A percentile compares a stretch with the other conserved stretches of the same genome.
phyloP scores from a whole-genome alignment of 441 rosid species.

The Syzygium malaccense region DNA sequence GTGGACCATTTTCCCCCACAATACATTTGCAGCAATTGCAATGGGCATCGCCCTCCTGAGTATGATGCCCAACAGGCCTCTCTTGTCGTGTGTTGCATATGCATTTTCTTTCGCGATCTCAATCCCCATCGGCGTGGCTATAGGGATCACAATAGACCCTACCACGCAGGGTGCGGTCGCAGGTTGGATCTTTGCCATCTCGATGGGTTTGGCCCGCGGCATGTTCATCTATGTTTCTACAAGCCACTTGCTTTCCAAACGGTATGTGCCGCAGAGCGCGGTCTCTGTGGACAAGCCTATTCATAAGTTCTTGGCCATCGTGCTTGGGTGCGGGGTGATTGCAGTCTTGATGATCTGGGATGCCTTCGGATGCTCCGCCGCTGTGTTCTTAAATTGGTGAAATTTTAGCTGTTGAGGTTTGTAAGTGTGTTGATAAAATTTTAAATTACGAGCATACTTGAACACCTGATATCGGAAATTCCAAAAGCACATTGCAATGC shows the following conservation, averaged over 20 bases:
- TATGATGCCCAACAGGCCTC: slow-evolving; percentile 65
- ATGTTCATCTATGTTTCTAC: slow-evolving; percentile 57
- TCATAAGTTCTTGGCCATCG: slow-evolving; percentile 36
- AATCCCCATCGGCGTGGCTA: slow-evolving; percentile 58
- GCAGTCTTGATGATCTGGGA: slow-evolving; percentile 80
- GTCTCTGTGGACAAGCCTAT: slow-evolving; percentile 19
- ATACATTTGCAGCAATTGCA: slow-evolving; percentile 78
- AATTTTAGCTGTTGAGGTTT: not conserved
- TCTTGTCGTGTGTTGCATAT: slow-evolving; percentile 37
- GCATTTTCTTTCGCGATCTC: slow-evolving; percentile 78
- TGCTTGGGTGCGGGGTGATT: slow-evolving; percentile 47
- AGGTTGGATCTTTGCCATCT: slow-evolving; percentile 65
- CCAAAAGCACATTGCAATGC: not conserved
- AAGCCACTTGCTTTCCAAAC: slow-evolving; percentile 33
- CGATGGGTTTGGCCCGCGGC: slow-evolving; percentile 64
- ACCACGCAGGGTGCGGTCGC: slow-evolving; percentile 57
- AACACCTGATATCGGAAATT: not conserved
- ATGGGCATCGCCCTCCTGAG: slow-evolving; percentile 80
- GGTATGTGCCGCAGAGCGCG: slow-evolving; percentile 17
- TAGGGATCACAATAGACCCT: slow-evolving; percentile 68
- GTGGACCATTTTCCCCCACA: slow-evolving; percentile 68
- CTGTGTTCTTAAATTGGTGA: not conserved
- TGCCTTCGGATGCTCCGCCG: slow-evolving; percentile 8
- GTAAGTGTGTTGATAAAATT: not conserved
- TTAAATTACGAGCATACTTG: not conserved